phyloP scores from a whole-genome alignment of 148 eudicot species.

The Beta vulgaris region DNA sequence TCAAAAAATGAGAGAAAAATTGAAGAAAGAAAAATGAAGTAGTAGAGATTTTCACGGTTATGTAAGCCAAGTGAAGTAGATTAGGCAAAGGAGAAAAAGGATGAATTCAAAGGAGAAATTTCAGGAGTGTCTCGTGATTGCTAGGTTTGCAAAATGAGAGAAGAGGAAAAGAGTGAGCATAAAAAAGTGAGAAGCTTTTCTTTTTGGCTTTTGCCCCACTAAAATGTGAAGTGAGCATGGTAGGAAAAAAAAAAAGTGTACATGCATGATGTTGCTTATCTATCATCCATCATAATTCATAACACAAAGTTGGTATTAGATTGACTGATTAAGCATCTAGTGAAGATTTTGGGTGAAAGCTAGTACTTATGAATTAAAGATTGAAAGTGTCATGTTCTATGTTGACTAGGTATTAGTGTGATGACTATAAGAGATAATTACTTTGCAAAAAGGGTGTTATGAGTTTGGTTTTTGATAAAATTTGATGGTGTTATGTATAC shows the following conservation, averaged over 20 bases:
- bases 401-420: too few species aligned
- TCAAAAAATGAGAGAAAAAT: slow-evolving; percentile 25
- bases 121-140: slow-evolving; percentile 71
- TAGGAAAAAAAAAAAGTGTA: neutral
- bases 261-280: too few species aligned
- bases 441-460: too few species aligned
- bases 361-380: neutral
- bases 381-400: neutral
- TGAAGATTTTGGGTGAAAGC: neutral
- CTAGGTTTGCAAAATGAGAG: slow-evolving; percentile 33
- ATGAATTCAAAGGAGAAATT: slow-evolving; percentile 37
- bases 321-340: neutral
- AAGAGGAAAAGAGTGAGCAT: slow-evolving; percentile 3
- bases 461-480: too few species aligned
- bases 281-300: neutral
- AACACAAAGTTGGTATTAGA: neutral
- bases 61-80: slow-evolving; percentile 15
- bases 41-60: slow-evolving; percentile 32
- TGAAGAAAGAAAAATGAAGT: slow-evolving; percentile 12
- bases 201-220: slow-evolving; percentile 7
- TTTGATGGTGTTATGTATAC: too few species aligned
- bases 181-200: neutral
- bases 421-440: too few species aligned
- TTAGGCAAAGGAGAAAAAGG: slow-evolving; percentile 23
- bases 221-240: slow-evolving; percentile 21